Percentiles rank a stretch among this genome's conserved stretches.
Conservation (phyloP, 2,329 filamentous ascomycete species). For the Hypoxylon sp. region DNA sequence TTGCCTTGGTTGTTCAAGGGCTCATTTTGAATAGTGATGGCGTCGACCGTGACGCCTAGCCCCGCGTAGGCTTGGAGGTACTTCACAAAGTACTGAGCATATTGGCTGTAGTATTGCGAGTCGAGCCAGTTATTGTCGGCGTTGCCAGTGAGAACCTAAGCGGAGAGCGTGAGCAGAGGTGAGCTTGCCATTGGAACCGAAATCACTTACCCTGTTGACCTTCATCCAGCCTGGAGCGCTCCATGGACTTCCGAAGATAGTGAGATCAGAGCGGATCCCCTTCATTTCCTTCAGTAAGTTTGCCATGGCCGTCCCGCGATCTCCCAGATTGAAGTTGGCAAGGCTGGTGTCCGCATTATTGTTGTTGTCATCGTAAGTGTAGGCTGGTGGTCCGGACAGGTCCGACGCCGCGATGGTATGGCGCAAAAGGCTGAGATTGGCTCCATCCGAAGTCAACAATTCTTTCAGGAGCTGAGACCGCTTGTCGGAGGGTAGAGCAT, state of each 20-base stretch:
- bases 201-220: slow-evolving; percentile 51
- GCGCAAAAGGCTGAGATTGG: slow-evolving; percentile 59
- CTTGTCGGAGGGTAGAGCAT: slow-evolving; percentile 51
- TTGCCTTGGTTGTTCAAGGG: slow-evolving; percentile 58
- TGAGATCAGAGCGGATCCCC: slow-evolving; percentile 54
- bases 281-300: slow-evolving; percentile 57
- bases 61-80: slow-evolving; percentile 59
- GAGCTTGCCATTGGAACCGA: neutral
- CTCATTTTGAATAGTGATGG: slow-evolving; percentile 63
- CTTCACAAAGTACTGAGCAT: slow-evolving; percentile 59
- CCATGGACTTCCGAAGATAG: slow-evolving; percentile 59
- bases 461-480: slow-evolving; percentile 55
- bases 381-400: slow-evolving; percentile 58
- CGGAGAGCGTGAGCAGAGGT: slow-evolving; percentile 6
- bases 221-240: slow-evolving; percentile 62
- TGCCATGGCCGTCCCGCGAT: slow-evolving; percentile 58
- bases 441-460: slow-evolving; percentile 56
- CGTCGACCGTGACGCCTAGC: slow-evolving; percentile 57
- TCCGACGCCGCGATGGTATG: slow-evolving; percentile 61
- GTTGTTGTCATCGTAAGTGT: slow-evolving; percentile 58
- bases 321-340: slow-evolving; percentile 56
- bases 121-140: slow-evolving; percentile 58
- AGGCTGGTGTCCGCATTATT: slow-evolving; percentile 53
- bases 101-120: slow-evolving; percentile 55
- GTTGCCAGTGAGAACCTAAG: slow-evolving; percentile 53